Evolutionary conservation across 257 asterid genomes (phyloP), one percentile per base, ranked within the genome.

Genomic region (Haberlea rhodopensis): DNA sequence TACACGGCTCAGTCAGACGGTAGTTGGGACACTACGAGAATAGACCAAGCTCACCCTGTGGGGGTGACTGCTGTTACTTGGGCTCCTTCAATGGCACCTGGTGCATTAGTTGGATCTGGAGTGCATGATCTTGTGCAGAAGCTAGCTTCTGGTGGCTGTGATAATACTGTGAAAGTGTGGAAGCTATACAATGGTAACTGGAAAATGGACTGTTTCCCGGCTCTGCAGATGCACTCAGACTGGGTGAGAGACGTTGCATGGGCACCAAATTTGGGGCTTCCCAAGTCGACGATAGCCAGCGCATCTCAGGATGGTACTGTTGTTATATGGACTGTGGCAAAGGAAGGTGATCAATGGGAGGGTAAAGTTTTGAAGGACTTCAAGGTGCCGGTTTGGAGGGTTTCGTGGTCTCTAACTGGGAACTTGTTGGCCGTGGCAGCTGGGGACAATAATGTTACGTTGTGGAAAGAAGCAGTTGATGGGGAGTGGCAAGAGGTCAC

Each of bases 131-230:
- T 79, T 1, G 84, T 84, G 58, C 84, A 79, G 64, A 84, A 84
- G 79, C 82, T 84, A 23, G 87, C 80, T n/a, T 84, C 91, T 29
- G 91, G 91, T 71, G 91, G 88, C 20, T 84, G 83, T 64, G 91
- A 84, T 70, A 84, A 78, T 37, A 82, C 87, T 0, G 87, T 79
- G 29, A 84, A 84, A 72, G 81, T 84, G 21, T 84, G 86, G 87
- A 84, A 84, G 68, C 77, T 84, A 5, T 71, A 75, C 53, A 75
- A 75, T 13, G 82, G 88, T 22, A 61, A 22, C 26, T 84, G 91
- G 91, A 82, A 79, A 70, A 75, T 81, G 86, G 87, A 84, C 70
- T 81, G 82, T 69, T 73, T 77, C 75, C 84, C 91, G 19, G 84
- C 87, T 57, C 82, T 84, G 31, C 84, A 71, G 55, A 81, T 73